Conservation (phyloP, 2,329 filamentous ascomycete genomes). For the Amylocarpus encephaloides region DNA sequence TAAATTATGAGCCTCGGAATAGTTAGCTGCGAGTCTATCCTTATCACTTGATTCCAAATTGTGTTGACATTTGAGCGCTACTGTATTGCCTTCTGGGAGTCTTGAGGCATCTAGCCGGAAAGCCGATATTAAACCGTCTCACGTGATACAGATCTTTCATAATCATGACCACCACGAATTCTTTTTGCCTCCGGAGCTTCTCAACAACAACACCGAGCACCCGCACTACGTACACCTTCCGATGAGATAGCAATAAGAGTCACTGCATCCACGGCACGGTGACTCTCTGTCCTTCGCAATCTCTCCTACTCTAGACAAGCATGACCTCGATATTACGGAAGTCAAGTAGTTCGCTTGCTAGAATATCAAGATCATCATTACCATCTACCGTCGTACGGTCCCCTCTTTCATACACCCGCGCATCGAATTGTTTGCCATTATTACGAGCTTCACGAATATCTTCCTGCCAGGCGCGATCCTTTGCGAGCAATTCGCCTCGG, state of each 20-base stretch:
- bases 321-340: conserved; percentile 64
- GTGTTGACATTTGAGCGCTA: not conserved
- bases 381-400: conserved; percentile 45
- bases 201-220: not conserved
- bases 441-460: conserved; percentile 31
- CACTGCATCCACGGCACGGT: conserved; percentile 17
- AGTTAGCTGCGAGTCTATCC: no score
- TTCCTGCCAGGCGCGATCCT: conserved; percentile 24
- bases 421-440: conserved; percentile 35
- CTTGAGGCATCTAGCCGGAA: not conserved
- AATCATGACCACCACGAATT: conserved; percentile 7
- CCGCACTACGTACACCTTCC: not conserved
- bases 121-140: not conserved
- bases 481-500: conserved; percentile 16
- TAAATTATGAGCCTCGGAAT: no score
- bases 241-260: conserved; percentile 20
- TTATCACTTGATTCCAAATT: not conserved
- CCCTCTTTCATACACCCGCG: conserved; percentile 26
- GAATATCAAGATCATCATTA: conserved; percentile 51
- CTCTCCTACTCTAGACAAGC: conserved; percentile 31
- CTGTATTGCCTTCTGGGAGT: not conserved
- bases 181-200: conserved; percentile 1
- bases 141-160: not conserved
- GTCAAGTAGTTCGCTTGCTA: conserved; percentile 59
- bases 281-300: conserved; percentile 7